These are phyloP conservation scores for Tephrocybe rancida DNA, from an alignment of 768 basidiomycete genomes.

Conservation along the genomic window DNA sequence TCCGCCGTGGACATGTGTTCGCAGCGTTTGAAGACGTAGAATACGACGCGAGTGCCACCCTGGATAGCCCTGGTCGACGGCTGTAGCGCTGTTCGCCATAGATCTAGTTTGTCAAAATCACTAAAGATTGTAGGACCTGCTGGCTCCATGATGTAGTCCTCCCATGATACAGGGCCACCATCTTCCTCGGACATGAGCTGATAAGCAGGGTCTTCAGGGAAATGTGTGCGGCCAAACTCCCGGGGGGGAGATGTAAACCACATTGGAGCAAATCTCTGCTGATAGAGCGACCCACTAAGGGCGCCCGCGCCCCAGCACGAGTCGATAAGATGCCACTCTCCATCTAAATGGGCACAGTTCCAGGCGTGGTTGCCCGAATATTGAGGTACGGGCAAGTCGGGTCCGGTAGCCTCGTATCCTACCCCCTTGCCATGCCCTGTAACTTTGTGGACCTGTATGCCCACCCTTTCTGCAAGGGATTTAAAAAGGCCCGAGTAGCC, in stretches of 20 bases:
- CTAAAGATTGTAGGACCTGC: constrained; percentile 37
- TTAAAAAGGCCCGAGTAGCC: constrained; percentile 50
- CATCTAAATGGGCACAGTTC: constrained; percentile 47
- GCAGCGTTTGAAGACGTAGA: constrained; percentile 46
- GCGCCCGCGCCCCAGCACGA: constrained; percentile 53
- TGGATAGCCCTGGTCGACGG: constrained; percentile 34
- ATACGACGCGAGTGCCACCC: constrained; percentile 36
- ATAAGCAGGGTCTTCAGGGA: constrained; percentile 43
- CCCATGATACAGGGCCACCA: constrained; percentile 42
- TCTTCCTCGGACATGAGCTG: constrained; percentile 41
- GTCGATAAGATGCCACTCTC: constrained; percentile 49
- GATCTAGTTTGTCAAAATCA: constrained; percentile 36
- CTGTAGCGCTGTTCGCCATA: constrained; percentile 34
- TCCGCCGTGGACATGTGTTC: constrained; percentile 46
- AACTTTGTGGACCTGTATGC: constrained; percentile 42
- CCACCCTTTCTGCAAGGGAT: constrained; percentile 37
- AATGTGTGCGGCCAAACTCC: constrained; percentile 47
- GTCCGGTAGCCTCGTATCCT: constrained; percentile 35
- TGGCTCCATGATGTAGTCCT: constrained; percentile 45
- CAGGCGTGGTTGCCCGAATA: constrained; percentile 47
- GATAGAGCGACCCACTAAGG: constrained; percentile 34
- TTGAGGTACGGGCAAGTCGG: constrained; percentile 36
- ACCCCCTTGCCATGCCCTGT: constrained; percentile 50
- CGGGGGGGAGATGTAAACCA: constrained; percentile 45
- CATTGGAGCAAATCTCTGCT: constrained; percentile 35